phyloP scores from a whole-genome alignment of 2,329 filamentous ascomycete species.

The Diaporthe capsici region DNA sequence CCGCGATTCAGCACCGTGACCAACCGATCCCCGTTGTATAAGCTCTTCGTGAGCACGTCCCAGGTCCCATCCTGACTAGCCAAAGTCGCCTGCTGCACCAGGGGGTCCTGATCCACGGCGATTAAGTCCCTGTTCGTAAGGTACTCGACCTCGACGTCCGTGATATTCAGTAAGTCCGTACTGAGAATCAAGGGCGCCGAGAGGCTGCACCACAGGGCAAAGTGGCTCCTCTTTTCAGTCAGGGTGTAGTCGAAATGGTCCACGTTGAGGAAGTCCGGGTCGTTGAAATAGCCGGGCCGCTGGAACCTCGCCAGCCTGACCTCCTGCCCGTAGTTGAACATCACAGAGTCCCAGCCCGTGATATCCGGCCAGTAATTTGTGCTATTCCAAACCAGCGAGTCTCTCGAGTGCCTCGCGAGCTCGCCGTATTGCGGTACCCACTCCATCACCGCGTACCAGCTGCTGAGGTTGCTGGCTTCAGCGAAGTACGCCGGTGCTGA shows the following conservation, averaged over 20 bases:
- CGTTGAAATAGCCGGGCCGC: constrained; percentile 54
- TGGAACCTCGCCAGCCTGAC: constrained; percentile 57
- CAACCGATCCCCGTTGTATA: constrained; percentile 62
- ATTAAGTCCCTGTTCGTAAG: constrained; percentile 59
- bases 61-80: constrained; percentile 58
- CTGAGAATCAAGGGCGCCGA: constrained; percentile 55
- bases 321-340: constrained; percentile 62
- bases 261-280: constrained; percentile 55
- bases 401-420: constrained; percentile 60
- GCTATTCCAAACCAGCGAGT: constrained; percentile 49
- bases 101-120: constrained; percentile 57
- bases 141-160: constrained; percentile 51
- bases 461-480: constrained; percentile 52
- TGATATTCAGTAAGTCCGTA: constrained; percentile 55
- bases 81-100: constrained; percentile 61
- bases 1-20: constrained; percentile 63
- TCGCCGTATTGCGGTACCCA: constrained; percentile 58
- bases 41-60: constrained; percentile 61
- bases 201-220: constrained; percentile 54
- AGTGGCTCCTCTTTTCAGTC: constrained; percentile 54
- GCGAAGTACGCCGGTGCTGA: constrained; percentile 62
- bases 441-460: constrained; percentile 62
- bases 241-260: constrained; percentile 52
- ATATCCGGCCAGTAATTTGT: constrained; percentile 56
- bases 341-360: constrained; percentile 62